Base-by-base conservation (phyloP, 2,329 filamentous ascomycete species). In the Ophiostoma ulmi region DNA sequence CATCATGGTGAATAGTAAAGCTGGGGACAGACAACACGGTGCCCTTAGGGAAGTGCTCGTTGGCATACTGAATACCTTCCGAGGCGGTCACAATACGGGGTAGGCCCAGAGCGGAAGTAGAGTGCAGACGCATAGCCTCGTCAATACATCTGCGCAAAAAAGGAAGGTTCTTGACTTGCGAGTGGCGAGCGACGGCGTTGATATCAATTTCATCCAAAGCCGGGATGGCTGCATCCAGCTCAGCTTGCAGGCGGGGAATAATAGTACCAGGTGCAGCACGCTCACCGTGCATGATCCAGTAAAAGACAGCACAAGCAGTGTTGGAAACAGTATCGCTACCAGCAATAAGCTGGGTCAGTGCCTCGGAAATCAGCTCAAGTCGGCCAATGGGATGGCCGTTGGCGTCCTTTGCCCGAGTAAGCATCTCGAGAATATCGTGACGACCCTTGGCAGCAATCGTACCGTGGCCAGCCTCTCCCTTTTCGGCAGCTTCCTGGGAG, bases 301-400 rank as follows among this genome's bases (percentile, higher is more conserved):
- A 73, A 38, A 70, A 63, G 31, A 72, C 68, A 10, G 72, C 72
- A 31, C 72, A 73, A 5, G 72, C 67, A 4, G 72, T 73, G 68
- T 73, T 73, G 58, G 72, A 73, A 31, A 73, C 72, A 58, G 72
- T 73, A 66, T 73, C 72, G 35, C 69, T 70, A 52, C 72, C 72
- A 44, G 72, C 72, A 13, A 73, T 73, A 26, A 73, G 71, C 68
- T 73, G 72, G 5, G 72, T 73, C 36, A 73, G 69, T 8, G 72
- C 72, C 39, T 73, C 72, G 1, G 72, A 72, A 17, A 72, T 71
- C 11, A 73, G 69, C 31, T 73, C 72, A 1, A 64, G 44, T 5
- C 72, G 72, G 31, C 67, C 55, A 31, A 73, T 73, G 1, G 69
- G 69, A 11, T 64, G 26, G 26, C 71, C 72, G 20, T 69, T 55